Evolutionary conservation across 139 green algal species (phyloP).

Genomic region (Chlorella sp.): DNA sequence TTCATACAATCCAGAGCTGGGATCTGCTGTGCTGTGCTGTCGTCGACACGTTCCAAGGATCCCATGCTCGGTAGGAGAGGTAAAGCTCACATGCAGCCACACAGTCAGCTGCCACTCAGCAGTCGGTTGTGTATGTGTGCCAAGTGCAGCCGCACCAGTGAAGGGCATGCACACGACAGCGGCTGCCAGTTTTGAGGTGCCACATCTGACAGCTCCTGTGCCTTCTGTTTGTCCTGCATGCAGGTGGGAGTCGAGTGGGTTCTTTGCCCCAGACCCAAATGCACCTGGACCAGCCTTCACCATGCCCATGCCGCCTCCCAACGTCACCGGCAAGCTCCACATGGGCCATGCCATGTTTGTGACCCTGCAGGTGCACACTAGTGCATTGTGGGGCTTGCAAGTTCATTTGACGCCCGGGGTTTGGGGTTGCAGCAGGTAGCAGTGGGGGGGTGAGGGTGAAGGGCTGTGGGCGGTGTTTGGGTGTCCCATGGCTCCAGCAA

Average conservation of each 20-base stretch:
- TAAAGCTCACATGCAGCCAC: no score
- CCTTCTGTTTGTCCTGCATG: no score
- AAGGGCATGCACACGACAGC: background rate
- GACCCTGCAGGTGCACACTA: conserved; percentile 55
- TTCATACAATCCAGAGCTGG: no score
- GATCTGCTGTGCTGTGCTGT: no score
- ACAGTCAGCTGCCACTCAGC: no score
- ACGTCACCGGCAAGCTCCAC: conserved; percentile 97
- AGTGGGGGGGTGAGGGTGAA: no score
- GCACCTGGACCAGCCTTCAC: conserved; percentile 71
- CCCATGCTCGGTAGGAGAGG: background rate
- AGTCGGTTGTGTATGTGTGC: background rate
- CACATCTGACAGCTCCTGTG: no score
- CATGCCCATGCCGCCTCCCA: conserved; percentile 97
- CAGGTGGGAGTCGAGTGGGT: conserved; percentile 85
- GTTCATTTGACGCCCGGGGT: no score
- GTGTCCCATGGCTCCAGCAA: no score
- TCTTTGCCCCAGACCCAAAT: conserved; percentile 72
- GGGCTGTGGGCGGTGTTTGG: no score
- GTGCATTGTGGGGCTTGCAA: no score
- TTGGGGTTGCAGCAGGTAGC: no score
- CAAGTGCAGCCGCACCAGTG: background rate
- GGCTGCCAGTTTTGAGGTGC: background rate
- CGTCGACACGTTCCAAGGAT: background rate
- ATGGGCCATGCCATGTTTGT: conserved; percentile 94